phyloP scores from a whole-genome alignment of 352 stramenopile genomes.

The Globisporangium iwayamae region DNA sequence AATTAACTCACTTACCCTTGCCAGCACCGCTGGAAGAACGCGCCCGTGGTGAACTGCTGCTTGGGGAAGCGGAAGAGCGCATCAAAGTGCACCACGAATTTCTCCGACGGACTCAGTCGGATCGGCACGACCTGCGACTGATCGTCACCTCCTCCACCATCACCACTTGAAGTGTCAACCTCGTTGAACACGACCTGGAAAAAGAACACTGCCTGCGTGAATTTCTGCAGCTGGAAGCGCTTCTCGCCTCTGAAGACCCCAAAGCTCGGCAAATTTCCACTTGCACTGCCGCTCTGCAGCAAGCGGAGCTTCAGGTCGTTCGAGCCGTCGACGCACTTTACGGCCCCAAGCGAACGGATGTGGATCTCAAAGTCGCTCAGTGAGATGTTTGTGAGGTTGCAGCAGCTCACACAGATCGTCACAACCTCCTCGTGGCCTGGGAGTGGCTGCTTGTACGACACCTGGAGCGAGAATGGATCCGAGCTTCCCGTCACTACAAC shows the following conservation, averaged over 20 bases:
- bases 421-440: slow-evolving; percentile 45
- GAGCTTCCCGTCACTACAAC: slow-evolving; percentile 50
- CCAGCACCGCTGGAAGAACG: slow-evolving; percentile 52
- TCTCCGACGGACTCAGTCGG: slow-evolving; percentile 32
- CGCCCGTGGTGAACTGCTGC: slow-evolving; percentile 24
- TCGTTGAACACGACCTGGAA: slow-evolving; percentile 65
- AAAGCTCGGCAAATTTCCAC: slow-evolving; percentile 45
- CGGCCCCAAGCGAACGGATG: slow-evolving; percentile 38
- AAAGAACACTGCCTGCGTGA: slow-evolving; percentile 44
- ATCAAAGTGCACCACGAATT: slow-evolving; percentile 49
- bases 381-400: slow-evolving; percentile 62
- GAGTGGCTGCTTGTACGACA: slow-evolving; percentile 52
- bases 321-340: slow-evolving; percentile 47
- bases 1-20: slow-evolving; percentile 32
- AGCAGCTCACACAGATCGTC: slow-evolving; percentile 45
- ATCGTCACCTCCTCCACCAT: slow-evolving; percentile 18
- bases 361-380: slow-evolving; percentile 67
- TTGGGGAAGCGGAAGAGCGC: slow-evolving; percentile 36
- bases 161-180: slow-evolving; percentile 8
- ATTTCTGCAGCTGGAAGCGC: slow-evolving; percentile 61
- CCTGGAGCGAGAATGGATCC: slow-evolving; percentile 55
- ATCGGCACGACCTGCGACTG: slow-evolving; percentile 4
- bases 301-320: slow-evolving; percentile 63
- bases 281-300: slow-evolving; percentile 31
- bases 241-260: slow-evolving; percentile 64